These are phyloP conservation scores for Trametes meyenii DNA, from an alignment of 768 basidiomycete species.

Conservation along the genomic window DNA sequence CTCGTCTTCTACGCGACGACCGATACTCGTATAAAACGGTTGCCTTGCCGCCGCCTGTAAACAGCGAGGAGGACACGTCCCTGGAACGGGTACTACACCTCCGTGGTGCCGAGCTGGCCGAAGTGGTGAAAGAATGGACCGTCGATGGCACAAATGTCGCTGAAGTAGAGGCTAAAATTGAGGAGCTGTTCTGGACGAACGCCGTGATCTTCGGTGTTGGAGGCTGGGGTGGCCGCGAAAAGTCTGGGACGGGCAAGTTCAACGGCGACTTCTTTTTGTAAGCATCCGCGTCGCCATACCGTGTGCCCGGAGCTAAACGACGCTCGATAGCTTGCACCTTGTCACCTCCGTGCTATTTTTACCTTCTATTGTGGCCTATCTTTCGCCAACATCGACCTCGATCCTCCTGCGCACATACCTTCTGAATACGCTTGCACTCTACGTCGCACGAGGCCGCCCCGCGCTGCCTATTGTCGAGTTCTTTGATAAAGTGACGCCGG, in stretches of 20 bases:
- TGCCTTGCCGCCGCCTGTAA: conserved; percentile 10
- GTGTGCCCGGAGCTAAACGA: conserved; percentile 1
- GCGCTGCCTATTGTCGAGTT: conserved; percentile 43
- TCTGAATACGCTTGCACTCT: conserved; percentile 51
- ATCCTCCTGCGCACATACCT: conserved; percentile 62
- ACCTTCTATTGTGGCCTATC: conserved; percentile 46
- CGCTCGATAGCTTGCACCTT: conserved; percentile 52
- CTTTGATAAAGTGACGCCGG: conserved; percentile 44
- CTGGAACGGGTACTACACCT: conserved; percentile 16
- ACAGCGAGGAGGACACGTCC: conserved; percentile 17
- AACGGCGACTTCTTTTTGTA: conserved; percentile 62
- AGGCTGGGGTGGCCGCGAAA: conserved; percentile 50
- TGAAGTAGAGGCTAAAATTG: conserved; percentile 55
- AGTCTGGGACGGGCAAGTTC: conserved; percentile 35
- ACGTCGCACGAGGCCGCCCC: conserved; percentile 50
- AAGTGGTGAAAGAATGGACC: conserved; percentile 21
- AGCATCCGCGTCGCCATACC: conserved; percentile 27
- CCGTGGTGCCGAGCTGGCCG: conserved; percentile 14
- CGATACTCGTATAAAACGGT: conserved; percentile 19
- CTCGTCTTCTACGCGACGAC: conserved; percentile 20
- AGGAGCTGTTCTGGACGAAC: conserved; percentile 62
- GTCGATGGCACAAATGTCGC: conserved; percentile 21
- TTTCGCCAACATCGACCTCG: conserved; percentile 46
- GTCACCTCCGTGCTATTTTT: conserved; percentile 69
- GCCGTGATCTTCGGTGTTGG: conserved; percentile 54